Conservation (phyloP, 164 flowering plant species). For the Vitis rotundifolia region DNA sequence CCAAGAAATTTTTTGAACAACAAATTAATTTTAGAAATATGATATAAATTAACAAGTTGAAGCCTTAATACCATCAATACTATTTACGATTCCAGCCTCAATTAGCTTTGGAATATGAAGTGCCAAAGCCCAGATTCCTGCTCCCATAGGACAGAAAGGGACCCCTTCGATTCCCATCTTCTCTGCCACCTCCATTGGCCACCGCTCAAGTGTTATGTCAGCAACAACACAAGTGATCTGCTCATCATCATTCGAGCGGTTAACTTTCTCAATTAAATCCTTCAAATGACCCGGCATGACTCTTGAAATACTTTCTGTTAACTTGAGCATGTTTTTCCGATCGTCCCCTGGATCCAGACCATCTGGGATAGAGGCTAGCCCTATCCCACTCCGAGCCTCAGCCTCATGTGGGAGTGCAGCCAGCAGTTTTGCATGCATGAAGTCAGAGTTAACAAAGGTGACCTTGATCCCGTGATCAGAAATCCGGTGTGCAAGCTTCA, state of each 20-base stretch:
- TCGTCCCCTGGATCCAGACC: slow-evolving; percentile 14
- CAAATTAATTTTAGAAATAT: too few species aligned
- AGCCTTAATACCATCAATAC: slow-evolving; percentile 10
- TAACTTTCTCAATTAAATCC: slow-evolving; percentile 10
- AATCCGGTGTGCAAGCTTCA: too few species aligned
- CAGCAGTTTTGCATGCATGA: background rate
- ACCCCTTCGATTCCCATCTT: slow-evolving; percentile 26
- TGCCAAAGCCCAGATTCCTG: slow-evolving; percentile 1
- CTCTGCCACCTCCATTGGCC: slow-evolving; percentile 19
- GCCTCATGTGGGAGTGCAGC: too few species aligned
- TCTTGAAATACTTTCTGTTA: background rate
- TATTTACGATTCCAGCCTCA: slow-evolving; percentile 16
- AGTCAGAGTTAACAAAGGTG: slow-evolving; percentile 4
- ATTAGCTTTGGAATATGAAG: slow-evolving; percentile 22
- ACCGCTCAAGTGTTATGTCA: slow-evolving; percentile 18
- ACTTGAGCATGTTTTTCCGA: background rate
- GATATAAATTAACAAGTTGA: too few species aligned
- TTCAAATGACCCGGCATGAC: slow-evolving; percentile 21
- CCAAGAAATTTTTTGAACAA: too few species aligned
- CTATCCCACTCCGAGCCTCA: background rate
- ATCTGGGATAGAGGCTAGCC: slow-evolving; percentile 19
- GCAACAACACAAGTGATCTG: slow-evolving; percentile 30
- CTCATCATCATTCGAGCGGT: slow-evolving; percentile 1
- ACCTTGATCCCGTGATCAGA: background rate
- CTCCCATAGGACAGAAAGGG: slow-evolving; percentile 13